These are phyloP conservation scores for Calonectria crousiana DNA, from an alignment of 2,329 filamentous ascomycete species.

Conservation along the genomic window DNA sequence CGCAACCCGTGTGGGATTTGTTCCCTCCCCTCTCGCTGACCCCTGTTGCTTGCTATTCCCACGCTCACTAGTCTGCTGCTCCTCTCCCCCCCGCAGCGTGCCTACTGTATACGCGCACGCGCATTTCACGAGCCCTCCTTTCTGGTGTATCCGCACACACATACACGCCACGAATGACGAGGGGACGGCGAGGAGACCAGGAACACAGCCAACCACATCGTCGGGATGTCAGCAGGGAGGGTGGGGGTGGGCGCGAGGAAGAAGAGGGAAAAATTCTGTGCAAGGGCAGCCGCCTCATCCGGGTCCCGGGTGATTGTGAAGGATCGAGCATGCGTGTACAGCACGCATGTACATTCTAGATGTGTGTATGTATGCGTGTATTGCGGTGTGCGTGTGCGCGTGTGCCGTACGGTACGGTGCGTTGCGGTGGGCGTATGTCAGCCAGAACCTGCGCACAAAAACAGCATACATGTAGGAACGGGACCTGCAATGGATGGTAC, in stretches of 20 bases:
- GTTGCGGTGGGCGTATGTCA: neutral
- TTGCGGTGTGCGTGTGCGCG: neutral
- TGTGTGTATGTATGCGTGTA: neutral
- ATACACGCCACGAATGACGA: neutral
- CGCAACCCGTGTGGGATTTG: neutral
- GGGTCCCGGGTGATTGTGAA: conserved; percentile 5
- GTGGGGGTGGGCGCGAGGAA: neutral
- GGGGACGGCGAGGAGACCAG: neutral
- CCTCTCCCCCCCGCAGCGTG: neutral
- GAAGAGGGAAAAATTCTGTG: neutral
- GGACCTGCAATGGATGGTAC: conserved; percentile 7
- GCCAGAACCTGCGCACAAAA: neutral
- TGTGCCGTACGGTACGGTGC: neutral
- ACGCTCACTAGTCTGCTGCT: neutral
- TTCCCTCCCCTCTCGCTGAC: neutral
- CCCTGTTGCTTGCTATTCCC: neutral
- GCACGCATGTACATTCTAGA: conserved; percentile 9
- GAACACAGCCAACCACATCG: conserved; percentile 5
- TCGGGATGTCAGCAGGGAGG: neutral
- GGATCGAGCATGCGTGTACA: neutral
- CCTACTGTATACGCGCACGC: conserved; percentile 4
- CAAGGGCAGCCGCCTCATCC: conserved; percentile 3
- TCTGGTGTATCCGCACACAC: neutral
- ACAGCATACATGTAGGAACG: conserved; percentile 3
- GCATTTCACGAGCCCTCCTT: neutral